Evolutionary conservation across 768 basidiomycete genomes (phyloP).

Genomic region (Termitomyces sp.): DNA sequence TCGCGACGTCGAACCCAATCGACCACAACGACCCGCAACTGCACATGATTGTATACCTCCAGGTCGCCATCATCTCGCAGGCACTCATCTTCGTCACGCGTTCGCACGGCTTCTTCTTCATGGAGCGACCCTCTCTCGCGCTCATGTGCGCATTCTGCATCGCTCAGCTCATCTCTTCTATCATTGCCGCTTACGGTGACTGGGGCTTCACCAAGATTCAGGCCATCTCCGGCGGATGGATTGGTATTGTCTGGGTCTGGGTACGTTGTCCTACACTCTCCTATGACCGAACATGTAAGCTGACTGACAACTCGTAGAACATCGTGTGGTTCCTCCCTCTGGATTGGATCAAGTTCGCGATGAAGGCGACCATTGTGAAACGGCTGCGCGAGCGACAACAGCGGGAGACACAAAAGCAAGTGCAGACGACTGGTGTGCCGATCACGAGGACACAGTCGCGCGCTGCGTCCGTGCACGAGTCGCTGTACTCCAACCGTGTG

Average conservation of each 20-base stretch:
- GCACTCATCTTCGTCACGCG: constrained; percentile 96
- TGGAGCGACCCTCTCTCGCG: constrained; percentile 89
- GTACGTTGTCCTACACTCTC: constrained; percentile 38
- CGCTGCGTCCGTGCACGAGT: constrained; percentile 85
- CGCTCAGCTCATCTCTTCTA: constrained; percentile 91
- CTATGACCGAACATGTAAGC: neutral
- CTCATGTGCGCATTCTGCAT: constrained; percentile 88
- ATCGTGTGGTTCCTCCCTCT: constrained; percentile 95
- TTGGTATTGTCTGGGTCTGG: constrained; percentile 97
- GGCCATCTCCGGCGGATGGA: constrained; percentile 86
- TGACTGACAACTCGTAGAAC: constrained; percentile 47
- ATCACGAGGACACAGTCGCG: constrained; percentile 87
- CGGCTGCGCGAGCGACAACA: constrained; percentile 66
- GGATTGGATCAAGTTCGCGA: constrained; percentile 93
- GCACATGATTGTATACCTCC: constrained; percentile 90
- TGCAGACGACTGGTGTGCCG: constrained; percentile 50
- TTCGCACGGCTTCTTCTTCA: constrained; percentile 94
- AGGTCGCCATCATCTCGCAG: constrained; percentile 96
- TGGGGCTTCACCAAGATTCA: constrained; percentile 91
- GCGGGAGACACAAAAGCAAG: constrained; percentile 33
- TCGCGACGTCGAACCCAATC: constrained; percentile 32
- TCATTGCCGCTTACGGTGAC: constrained; percentile 91
- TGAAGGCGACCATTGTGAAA: constrained; percentile 93
- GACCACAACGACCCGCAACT: constrained; percentile 63
- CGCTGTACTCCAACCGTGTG: constrained; percentile 92